Percentiles rank a stretch among this genome's conserved stretches.
Evolutionary conservation across 2,329 filamentous ascomycete species (phyloP).

Genomic region (Dactylella cylindrospora): DNA sequence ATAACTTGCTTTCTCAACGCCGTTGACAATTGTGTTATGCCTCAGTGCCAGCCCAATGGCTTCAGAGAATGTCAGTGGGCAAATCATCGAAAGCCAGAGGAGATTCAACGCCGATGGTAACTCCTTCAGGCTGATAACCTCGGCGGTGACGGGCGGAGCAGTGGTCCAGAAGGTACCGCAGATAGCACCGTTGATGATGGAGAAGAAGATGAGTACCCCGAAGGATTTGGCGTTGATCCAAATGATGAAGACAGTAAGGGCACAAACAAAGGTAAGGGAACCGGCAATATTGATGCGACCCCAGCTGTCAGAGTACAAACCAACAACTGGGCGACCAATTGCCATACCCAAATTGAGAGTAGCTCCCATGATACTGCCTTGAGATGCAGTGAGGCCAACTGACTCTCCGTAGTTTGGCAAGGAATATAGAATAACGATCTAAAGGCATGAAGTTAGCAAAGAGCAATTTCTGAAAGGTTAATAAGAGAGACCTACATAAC

Average conservation of each 20-base stretch:
- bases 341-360: constrained; percentile 67
- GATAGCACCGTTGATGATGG: constrained; percentile 66
- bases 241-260: constrained; percentile 67
- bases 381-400: constrained; percentile 66
- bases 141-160: constrained; percentile 68
- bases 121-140: constrained; percentile 70
- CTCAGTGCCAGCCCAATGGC: constrained; percentile 61
- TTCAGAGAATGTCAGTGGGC: constrained; percentile 70
- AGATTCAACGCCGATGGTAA: constrained; percentile 70
- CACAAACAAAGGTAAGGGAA: constrained; percentile 65
- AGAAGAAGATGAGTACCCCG: constrained; percentile 70
- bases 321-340: constrained; percentile 70
- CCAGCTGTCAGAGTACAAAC: constrained; percentile 68
- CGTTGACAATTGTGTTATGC: constrained; percentile 44
- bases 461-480: constrained; percentile 47
- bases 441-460: constrained; percentile 7
- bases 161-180: constrained; percentile 72
- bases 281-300: constrained; percentile 74
- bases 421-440: constrained; percentile 35
- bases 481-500: constrained; percentile 75
- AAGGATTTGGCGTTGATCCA: constrained; percentile 70
- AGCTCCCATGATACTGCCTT: constrained; percentile 72
- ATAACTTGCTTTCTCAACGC: constrained; percentile 56
- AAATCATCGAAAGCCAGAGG: constrained; percentile 69
- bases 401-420: constrained; percentile 68